A percentile compares a stretch with the other conserved stretches of the same genome.
phyloP scores from a whole-genome alignment of 2,329 filamentous ascomycete species.

The Colletotrichum lentis region DNA sequence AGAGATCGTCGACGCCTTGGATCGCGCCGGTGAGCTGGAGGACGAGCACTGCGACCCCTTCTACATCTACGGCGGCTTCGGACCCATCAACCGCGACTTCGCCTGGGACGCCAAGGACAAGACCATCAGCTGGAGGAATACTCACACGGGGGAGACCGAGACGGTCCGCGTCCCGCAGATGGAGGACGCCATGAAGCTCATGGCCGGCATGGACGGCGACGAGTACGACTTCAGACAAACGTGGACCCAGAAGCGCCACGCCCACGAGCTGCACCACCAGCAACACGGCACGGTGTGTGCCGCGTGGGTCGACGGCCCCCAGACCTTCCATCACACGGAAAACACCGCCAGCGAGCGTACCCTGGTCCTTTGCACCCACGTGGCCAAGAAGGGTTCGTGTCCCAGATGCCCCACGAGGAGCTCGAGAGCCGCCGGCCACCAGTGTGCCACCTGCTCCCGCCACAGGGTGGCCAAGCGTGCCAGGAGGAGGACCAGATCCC shows the following conservation, averaged over 20 bases:
- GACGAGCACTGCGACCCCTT: neutral
- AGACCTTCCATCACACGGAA: neutral
- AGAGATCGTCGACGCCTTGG: neutral
- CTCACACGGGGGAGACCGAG: neutral
- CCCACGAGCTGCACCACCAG: neutral
- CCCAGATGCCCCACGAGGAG: neutral
- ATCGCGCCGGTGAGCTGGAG: too few species aligned
- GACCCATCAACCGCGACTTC: neutral
- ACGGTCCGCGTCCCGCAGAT: neutral
- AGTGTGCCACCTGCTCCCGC: neutral
- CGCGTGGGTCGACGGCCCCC: neutral
- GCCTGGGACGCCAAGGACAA: neutral
- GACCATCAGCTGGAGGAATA: neutral
- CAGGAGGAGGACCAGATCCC: neutral
- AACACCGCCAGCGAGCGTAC: neutral
- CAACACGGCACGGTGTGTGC: neutral
- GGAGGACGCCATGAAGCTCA: neutral
- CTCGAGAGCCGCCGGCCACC: neutral
- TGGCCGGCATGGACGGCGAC: neutral
- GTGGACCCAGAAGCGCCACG: neutral
- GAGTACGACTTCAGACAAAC: neutral
- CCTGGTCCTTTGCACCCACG: neutral
- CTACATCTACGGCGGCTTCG: neutral
- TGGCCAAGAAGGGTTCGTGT: neutral
- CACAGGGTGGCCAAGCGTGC: neutral